phyloP scores from a whole-genome alignment of 306 rosid species.

The Lathyrus aphaca region DNA sequence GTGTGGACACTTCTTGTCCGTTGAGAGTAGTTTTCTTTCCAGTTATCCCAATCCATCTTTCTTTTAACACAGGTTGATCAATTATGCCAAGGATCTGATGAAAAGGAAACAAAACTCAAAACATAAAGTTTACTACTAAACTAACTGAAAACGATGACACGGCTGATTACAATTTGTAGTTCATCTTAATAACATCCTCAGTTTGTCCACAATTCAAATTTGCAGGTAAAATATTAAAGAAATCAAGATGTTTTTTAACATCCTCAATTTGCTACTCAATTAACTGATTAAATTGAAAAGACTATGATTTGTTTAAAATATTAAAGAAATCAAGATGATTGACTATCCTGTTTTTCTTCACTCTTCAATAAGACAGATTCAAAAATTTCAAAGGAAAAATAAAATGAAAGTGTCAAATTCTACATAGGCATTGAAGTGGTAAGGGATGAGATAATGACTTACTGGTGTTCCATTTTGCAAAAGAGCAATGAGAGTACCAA shows the following conservation, averaged over 20 bases:
- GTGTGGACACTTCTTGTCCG: conserved; percentile 76
- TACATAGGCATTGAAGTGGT: conserved; percentile 30
- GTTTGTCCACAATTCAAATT: too few relatives aligned
- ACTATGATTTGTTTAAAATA: conserved; percentile 9
- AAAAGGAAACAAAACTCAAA: conserved; percentile 31
- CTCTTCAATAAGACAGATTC: conserved; percentile 12
- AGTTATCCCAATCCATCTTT: conserved; percentile 87
- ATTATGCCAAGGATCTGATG: conserved; percentile 89
- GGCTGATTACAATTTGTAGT: conserved; percentile 19
- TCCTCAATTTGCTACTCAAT: background rate
- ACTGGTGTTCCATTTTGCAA: conserved; percentile 77
- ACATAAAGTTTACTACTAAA: conserved; percentile 14
- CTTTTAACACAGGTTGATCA: conserved; percentile 87
- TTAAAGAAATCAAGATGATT: conserved; percentile 9
- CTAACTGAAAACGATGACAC: conserved; percentile 20
- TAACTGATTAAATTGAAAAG: background rate
- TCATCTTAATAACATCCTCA: conserved; percentile 18
- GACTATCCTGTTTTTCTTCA: conserved; percentile 13
- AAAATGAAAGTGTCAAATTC: background rate
- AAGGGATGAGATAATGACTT: conserved; percentile 46
- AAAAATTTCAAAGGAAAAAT: conserved; percentile 18
- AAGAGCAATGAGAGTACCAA: conserved; percentile 91
- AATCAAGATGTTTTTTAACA: too few relatives aligned
- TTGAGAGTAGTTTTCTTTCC: conserved; percentile 82
- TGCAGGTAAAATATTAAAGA: too few relatives aligned